Percentiles rank a stretch among this genome's conserved stretches.
Evolutionary conservation across 768 basidiomycete species (phyloP).

Genomic region (Boletellus sp.): DNA sequence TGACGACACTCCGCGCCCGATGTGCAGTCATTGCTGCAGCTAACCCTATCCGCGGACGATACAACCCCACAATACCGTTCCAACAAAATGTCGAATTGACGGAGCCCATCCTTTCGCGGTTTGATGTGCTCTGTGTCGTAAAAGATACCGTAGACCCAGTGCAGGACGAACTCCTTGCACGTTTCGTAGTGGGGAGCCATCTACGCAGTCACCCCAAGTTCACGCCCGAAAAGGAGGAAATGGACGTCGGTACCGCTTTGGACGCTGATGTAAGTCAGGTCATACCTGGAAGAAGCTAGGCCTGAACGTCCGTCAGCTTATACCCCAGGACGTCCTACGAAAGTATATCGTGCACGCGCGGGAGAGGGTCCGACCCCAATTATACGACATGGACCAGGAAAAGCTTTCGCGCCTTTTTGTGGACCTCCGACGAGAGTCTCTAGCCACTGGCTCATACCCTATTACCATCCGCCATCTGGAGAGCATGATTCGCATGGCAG

Average conservation of each 20-base stretch:
- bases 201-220: conserved; percentile 93
- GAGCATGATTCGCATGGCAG: conserved; percentile 99
- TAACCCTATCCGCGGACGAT: conserved; percentile 94
- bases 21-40: conserved; percentile 98
- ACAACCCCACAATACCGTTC: conserved; percentile 98
- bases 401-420: conserved; percentile 92
- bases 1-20: conserved; percentile 95
- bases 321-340: conserved; percentile 91
- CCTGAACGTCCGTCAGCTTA: conserved; percentile 56
- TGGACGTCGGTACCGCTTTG: conserved; percentile 82
- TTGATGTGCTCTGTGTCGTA: conserved; percentile 97
- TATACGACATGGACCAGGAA: conserved; percentile 93
- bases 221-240: conserved; percentile 81
- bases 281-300: neutral
- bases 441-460: conserved; percentile 97
- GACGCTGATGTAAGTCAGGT: conserved; percentile 80
- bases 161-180: conserved; percentile 91
- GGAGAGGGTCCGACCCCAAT: conserved; percentile 87
- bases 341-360: conserved; percentile 99
- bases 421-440: conserved; percentile 91
- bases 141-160: conserved; percentile 97
- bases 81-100: conserved; percentile 98
- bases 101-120: conserved; percentile 96
- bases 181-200: conserved; percentile 98
- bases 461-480: conserved; percentile 98